Conservation (phyloP, 2,329 filamentous ascomycete species). For the Ceratocystis harringtonii region DNA sequence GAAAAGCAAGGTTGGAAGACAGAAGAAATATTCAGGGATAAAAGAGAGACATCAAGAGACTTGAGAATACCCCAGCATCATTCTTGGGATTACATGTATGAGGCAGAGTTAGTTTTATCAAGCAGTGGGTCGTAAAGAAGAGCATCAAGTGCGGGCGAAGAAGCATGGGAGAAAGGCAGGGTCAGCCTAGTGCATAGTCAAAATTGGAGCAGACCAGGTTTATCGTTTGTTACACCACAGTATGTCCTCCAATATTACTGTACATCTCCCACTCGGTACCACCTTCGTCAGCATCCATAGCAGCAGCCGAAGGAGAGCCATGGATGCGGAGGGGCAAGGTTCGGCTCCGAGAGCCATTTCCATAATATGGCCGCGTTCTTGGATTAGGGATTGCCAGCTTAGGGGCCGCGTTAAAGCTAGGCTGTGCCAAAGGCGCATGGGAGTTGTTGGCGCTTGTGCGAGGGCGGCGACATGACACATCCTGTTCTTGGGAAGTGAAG, state of each 20-base stretch:
- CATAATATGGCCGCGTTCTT: constrained; percentile 5
- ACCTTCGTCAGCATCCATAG: constrained; percentile 19
- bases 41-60: neutral
- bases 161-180: no score
- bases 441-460: neutral
- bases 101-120: constrained; percentile 1
- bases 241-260: constrained; percentile 29
- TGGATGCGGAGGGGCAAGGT: constrained; percentile 8
- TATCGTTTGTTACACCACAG: constrained; percentile 1
- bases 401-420: neutral
- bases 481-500: neutral
- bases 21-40: neutral
- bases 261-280: constrained; percentile 34
- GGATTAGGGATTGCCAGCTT: neutral
- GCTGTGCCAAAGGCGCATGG: neutral
- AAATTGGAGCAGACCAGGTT: no score
- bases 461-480: neutral
- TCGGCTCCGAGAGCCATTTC: neutral
- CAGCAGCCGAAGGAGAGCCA: neutral
- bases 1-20: constrained; percentile 1
- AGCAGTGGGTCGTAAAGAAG: neutral
- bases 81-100: constrained; percentile 17
- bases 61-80: neutral
- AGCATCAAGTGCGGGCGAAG: no score
- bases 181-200: no score